Evolutionary conservation across 768 basidiomycete species (phyloP), one percentile per base, ranked within the genome.

Genomic region (Tylopilus plumbeoviolaceoides): DNA sequence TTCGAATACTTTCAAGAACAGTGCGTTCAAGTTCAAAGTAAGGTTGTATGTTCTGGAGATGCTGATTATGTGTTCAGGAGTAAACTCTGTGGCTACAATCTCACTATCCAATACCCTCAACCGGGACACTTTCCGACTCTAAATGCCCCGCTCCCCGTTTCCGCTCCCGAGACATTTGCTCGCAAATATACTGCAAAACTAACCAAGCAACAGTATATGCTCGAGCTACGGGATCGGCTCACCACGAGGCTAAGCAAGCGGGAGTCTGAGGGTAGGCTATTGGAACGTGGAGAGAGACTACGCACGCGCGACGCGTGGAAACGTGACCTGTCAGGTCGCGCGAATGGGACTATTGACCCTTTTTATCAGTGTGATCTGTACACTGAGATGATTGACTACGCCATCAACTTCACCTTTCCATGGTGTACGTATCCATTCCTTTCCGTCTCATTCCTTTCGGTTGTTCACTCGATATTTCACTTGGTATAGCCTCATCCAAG

Each of bases 41-140:
- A 85, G 60, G 4, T 7, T 27, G 38, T 40, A 10, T 17, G 27
- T 33, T 42, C 10, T 21, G 30, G 11, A 12, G 21, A 20, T 54
- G 27, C 42, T 59, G 7, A 45, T 43, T 51, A 21, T 48, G 27
- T 17, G 21, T 36, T 27, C 55, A 87, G 84, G 64, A 70, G 73
- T 30, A 72, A 78, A 36, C 71, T 86, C 17, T 89, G 87, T 56
- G 79, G 80, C 11, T 85, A 77, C 61, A 76, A 88, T 61, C 62
- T 89, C 23, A 82, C 80, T 62, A 69, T 89, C 11, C 79, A 83
- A 18, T 89, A 88, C 56, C 87, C 87, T n/a, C n/a, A n/a, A n/a
- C n/a, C n/a, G n/a, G n/a, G n/a, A n/a, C n/a, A n/a, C n/a, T n/a
- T n/a, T n/a, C n/a, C n/a, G n/a, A n/a, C n/a, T n/a, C n/a, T n/a